Conservation (phyloP, 1,139 yeast genomes). For the Kodamaea derodonti region DNA sequence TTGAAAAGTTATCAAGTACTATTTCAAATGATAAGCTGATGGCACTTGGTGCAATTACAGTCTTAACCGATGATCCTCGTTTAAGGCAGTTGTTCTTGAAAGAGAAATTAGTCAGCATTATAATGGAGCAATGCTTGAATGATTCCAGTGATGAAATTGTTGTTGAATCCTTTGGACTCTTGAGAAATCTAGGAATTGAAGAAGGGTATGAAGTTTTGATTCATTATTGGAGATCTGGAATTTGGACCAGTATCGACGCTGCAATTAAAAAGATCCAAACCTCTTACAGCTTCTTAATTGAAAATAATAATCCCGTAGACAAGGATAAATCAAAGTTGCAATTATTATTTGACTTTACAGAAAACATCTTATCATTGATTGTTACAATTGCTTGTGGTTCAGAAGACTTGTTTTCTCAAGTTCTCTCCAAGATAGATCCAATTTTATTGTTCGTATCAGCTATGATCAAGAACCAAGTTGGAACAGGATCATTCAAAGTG, state of each 20-base stretch:
- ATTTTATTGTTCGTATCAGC: conserved; percentile 41
- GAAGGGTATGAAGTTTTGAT: conserved; percentile 86
- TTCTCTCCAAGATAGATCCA: conserved; percentile 43
- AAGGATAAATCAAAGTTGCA: conserved; percentile 42
- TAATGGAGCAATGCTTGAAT: conserved; percentile 61
- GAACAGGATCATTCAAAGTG: conserved; percentile 28
- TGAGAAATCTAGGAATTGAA: conserved; percentile 76
- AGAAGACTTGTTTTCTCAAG: conserved; percentile 52
- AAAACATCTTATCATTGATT: conserved; percentile 66
- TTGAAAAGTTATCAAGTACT: conserved; percentile 59
- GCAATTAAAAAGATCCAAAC: conserved; percentile 48
- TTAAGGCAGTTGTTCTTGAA: conserved; percentile 63
- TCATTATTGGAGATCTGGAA: conserved; percentile 71
- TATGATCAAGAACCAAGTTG: conserved; percentile 29
- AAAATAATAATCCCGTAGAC: conserved; percentile 14
- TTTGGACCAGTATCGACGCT: conserved; percentile 57
- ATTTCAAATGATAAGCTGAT: conserved; percentile 71
- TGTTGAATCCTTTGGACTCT: conserved; percentile 74
- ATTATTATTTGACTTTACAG: conserved; percentile 62
- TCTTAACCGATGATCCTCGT: conserved; percentile 63
- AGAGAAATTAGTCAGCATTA: conserved; percentile 61
- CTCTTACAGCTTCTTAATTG: conserved; percentile 44
- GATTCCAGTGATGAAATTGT: conserved; percentile 73
- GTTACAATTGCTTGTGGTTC: conserved; percentile 66
- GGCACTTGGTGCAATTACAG: conserved; percentile 73